Evolutionary conservation across 257 asterid genomes (phyloP).

Genomic region (Lycium ferocissimum): DNA sequence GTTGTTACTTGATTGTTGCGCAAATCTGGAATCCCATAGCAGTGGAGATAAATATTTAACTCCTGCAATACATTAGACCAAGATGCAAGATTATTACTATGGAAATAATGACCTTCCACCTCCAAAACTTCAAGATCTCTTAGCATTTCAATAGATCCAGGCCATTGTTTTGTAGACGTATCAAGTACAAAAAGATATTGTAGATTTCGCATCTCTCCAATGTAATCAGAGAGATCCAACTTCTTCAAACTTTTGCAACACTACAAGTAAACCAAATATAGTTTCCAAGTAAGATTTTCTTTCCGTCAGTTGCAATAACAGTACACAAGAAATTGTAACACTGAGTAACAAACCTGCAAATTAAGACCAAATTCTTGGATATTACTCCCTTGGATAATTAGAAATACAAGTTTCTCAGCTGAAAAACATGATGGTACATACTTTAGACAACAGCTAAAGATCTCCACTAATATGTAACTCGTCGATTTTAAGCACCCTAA

Average conservation of each 20-base stretch:
- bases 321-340: not conserved
- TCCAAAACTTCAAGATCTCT: not conserved
- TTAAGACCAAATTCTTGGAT: not conserved
- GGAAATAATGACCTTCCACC: not conserved
- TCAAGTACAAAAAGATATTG: not conserved
- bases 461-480: not conserved
- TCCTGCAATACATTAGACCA: not conserved
- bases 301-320: not conserved
- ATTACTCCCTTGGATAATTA: not conserved
- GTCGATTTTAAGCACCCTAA: not conserved
- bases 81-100: not conserved
- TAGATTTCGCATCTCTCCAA: not conserved
- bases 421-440: not conserved
- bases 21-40: not conserved
- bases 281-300: no score
- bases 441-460: not conserved
- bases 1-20: not conserved
- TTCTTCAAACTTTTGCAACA: constrained; percentile 7
- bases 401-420: not conserved
- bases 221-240: not conserved
- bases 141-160: not conserved
- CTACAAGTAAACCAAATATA: not conserved
- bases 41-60: not conserved
- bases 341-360: not conserved
- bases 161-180: not conserved